phyloP scores from a whole-genome alignment of 129 eudicot species.

The Saussurea involucrata region DNA sequence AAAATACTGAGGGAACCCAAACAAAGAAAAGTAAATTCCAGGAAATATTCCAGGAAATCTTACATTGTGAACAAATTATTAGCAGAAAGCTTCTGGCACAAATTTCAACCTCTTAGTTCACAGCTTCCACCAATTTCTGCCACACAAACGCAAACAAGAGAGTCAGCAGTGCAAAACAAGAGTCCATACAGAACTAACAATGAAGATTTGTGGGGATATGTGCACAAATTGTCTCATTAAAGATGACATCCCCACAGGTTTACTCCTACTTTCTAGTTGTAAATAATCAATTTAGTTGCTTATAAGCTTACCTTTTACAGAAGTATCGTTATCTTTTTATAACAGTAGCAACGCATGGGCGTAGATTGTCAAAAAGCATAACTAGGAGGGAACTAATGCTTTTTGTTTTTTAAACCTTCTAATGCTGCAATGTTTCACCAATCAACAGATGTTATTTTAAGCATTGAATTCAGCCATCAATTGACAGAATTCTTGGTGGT shows the following conservation, averaged over 20 bases:
- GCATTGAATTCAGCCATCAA: background rate
- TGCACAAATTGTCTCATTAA: background rate
- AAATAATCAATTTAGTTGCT: background rate
- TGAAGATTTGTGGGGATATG: background rate
- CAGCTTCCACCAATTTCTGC: constrained; percentile 54
- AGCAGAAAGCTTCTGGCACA: background rate
- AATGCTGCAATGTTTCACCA: background rate
- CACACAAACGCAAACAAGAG: constrained; percentile 7
- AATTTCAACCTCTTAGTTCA: constrained; percentile 25
- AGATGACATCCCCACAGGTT: background rate
- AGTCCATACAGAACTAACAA: background rate
- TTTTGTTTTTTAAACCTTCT: background rate
- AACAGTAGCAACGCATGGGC: background rate
- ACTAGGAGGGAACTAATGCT: background rate
- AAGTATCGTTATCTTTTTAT: background rate
- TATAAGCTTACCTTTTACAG: background rate
- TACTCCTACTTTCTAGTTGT: background rate
- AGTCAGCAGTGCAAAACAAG: background rate
- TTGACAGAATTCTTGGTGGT: background rate
- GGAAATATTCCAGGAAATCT: background rate
- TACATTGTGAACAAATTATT: constrained; percentile 29
- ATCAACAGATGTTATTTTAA: background rate
- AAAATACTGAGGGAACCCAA: constrained; percentile 9
- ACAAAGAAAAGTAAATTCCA: constrained; percentile 11
- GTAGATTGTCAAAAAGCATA: background rate